These are phyloP conservation scores for Piromyces sp. DNA, from an alignment of 192 early-diverging fungal genomes.

Conservation along the genomic window DNA sequence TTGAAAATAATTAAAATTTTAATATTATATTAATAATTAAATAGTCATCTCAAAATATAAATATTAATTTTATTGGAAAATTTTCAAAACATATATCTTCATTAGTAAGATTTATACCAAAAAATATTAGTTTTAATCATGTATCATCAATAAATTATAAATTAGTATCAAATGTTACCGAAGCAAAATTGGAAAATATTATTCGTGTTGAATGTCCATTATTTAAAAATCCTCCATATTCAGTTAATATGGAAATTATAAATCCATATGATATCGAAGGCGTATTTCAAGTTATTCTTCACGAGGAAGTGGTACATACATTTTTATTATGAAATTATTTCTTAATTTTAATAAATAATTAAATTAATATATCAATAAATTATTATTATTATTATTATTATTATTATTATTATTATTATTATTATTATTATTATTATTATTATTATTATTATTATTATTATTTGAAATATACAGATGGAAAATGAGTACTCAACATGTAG, in stretches of 20 bases:
- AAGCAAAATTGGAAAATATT: not conserved
- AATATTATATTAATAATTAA: no score
- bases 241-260: not conserved
- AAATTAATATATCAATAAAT: no score
- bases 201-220: not conserved
- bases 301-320: not conserved
- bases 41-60: not conserved
- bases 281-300: not conserved
- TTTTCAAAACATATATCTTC: not conserved
- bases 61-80: not conserved
- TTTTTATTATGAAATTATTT: not conserved
- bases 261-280: not conserved
- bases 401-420: no score
- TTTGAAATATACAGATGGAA: no score
- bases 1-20: no score
- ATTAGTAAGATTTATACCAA: not conserved
- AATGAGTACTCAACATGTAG: not conserved
- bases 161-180: not conserved
- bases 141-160: not conserved
- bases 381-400: no score
- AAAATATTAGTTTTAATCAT: not conserved
- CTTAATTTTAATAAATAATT: no score
- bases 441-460: no score
- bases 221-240: not conserved
- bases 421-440: no score